phyloP scores from a whole-genome alignment of 139 green algal species.

The Ostreobium quekettii region DNA sequence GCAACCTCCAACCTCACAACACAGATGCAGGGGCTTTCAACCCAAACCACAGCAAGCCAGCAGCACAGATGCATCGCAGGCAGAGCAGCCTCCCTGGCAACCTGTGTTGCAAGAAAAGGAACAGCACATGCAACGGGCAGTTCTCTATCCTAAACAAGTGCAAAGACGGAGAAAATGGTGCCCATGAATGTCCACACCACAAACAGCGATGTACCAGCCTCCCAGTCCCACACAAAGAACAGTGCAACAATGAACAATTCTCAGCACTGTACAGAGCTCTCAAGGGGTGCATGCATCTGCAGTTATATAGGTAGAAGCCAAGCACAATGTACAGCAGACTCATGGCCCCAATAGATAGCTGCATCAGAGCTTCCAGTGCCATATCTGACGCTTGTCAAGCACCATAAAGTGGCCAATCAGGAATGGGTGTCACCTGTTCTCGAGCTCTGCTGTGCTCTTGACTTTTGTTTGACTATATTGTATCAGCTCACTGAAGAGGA shows the following conservation, averaged over 20 bases:
- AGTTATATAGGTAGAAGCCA: neutral
- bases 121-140: no score
- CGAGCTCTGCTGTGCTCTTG: conserved; percentile 80
- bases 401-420: neutral
- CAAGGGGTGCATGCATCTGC: neutral
- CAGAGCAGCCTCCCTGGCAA: no score
- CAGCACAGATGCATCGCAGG: neutral
- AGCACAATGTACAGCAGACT: neutral
- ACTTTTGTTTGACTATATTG: conserved; percentile 84
- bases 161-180: no score
- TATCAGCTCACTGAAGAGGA: conserved; percentile 92
- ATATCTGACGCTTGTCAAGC: neutral
- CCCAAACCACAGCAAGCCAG: neutral
- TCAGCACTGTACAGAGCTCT: neutral
- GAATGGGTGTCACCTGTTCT: conserved; percentile 56
- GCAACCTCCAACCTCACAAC: conserved; percentile 65
- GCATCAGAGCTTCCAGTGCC: neutral
- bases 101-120: no score
- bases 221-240: no score
- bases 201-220: no score
- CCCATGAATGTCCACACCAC: no score
- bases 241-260: neutral
- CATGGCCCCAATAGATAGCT: neutral
- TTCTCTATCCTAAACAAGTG: no score
- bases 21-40: neutral